These are phyloP conservation scores for Hortiboletus rubellus DNA, from an alignment of 1,284 basidiomycete genomes.

Conservation along the genomic window DNA sequence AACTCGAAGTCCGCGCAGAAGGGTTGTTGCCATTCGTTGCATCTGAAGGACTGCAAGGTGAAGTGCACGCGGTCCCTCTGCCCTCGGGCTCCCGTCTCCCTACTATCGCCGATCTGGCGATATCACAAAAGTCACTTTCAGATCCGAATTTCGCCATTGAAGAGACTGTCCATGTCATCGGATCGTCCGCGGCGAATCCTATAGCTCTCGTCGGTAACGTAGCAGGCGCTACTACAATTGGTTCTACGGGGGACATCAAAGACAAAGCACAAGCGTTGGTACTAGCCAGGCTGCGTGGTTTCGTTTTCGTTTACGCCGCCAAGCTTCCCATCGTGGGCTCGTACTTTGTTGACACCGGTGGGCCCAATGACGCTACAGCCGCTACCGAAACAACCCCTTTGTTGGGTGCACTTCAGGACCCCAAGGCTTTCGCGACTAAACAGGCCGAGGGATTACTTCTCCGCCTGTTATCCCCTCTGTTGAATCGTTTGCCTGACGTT, in stretches of 20 bases:
- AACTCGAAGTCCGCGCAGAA: not conserved
- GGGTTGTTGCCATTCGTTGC: not conserved
- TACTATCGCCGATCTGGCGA: not conserved
- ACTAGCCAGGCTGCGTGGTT: conserved; percentile 10
- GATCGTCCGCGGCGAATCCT: not conserved
- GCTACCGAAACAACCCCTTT: conserved; percentile 30
- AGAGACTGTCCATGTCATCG: conserved; percentile 3
- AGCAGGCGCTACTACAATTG: not conserved
- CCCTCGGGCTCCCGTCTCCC: conserved; percentile 1
- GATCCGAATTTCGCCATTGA: not conserved
- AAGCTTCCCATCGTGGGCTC: conserved; percentile 24
- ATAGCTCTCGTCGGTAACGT: not conserved
- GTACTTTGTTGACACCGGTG: conserved; percentile 18
- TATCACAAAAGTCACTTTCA: not conserved
- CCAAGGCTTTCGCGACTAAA: conserved; percentile 24
- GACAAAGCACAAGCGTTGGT: conserved; percentile 4
- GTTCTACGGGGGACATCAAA: conserved; percentile 5
- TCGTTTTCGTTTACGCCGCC: conserved; percentile 12
- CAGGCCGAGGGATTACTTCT: conserved; percentile 20
- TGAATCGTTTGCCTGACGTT: conserved; percentile 19
- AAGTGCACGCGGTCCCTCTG: not conserved
- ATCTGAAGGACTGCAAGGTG: not conserved
- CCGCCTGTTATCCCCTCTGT: conserved; percentile 20
- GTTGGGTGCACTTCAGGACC: conserved; percentile 26
- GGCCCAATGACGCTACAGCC: not conserved